phyloP scores from a whole-genome alignment of 1,284 basidiomycete genomes.

The Ganoderma lucidum region DNA sequence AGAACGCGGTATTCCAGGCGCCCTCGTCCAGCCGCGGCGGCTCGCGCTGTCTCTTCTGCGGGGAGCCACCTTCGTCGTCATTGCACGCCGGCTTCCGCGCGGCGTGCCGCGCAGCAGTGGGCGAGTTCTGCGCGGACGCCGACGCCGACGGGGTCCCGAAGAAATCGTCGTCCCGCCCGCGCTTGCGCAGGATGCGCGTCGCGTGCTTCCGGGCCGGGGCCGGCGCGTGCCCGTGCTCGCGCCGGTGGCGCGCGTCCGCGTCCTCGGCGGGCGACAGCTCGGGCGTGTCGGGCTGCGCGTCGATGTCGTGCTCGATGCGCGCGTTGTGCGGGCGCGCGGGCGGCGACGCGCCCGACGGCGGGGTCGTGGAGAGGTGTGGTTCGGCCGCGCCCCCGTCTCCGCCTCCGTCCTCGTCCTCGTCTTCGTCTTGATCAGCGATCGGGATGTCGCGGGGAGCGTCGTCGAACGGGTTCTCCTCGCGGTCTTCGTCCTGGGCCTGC shows the following conservation, averaged over 20 bases:
- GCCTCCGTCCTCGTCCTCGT: neutral
- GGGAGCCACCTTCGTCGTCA: neutral
- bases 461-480: neutral
- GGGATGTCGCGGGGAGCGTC: neutral
- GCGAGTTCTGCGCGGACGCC: constrained; percentile 15
- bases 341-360: constrained; percentile 15
- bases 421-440: neutral
- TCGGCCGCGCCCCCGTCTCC: neutral
- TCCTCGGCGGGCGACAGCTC: constrained; percentile 25
- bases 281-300: constrained; percentile 12
- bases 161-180: constrained; percentile 19
- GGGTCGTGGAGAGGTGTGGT: neutral
- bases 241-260: constrained; percentile 20
- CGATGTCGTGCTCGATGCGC: constrained; percentile 23
- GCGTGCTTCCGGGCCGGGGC: constrained; percentile 22
- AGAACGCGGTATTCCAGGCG: constrained; percentile 37
- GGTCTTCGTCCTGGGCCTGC: neutral
- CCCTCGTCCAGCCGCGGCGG: constrained; percentile 38
- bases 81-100: constrained; percentile 10
- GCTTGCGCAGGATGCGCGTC: constrained; percentile 17
- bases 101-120: constrained; percentile 18
- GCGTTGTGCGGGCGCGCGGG: constrained; percentile 20
- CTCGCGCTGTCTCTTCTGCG: constrained; percentile 20
- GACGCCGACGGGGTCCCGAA: constrained; percentile 27
- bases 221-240: constrained; percentile 8